Base-by-base conservation (phyloP, 192 early-diverging fungal genomes). In the Linderina pennispora region DNA sequence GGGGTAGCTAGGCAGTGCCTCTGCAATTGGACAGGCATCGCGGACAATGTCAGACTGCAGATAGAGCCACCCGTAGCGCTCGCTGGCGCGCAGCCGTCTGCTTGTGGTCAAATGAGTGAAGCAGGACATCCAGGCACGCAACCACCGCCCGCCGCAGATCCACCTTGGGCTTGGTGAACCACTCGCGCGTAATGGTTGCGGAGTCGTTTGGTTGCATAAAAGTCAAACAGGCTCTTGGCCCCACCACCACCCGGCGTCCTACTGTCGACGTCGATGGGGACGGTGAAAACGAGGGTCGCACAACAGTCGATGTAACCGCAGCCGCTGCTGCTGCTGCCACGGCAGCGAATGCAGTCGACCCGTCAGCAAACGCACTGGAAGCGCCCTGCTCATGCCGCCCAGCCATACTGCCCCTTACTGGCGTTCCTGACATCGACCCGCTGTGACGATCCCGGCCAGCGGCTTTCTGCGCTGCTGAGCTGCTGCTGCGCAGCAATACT, bases 1-100 rank as follows among this genome's bases (percentile, higher is more conserved):
- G 8, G 68, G 52, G 19, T 59, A 50, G 45, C 68, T 72, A 9
- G 68, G 61, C 36, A 72, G 34, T 14, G 62, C 68, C 46, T 63
- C 68, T 2, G 61, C 48, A 16, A 59, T 50, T 4, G 68, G 51
- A 19, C 64, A 45, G 14, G 61, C 64, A 23, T 54, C 57, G 32
- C 68, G 61, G 26, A 72, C 26, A 10, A 58, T 48, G n/a, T 72
- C 68, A 3, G 53, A 48, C 28, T 64, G 68, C 23, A 72, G 37
- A 13, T 53, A 47, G 40, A 59, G 36, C 64, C 64, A 66, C 20
- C 55, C 55, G 8, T 45, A n/a, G n/a, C n/a, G n/a, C n/a, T n/a
- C n/a, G n/a, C n/a, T n/a, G n/a, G n/a, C n/a, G n/a, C n/a, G n/a
- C n/a, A n/a, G n/a, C n/a, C n/a, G n/a, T n/a, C n/a, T n/a, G n/a